phyloP scores from a whole-genome alignment of 768 basidiomycete species.

The Guyanaporus albipodus region DNA sequence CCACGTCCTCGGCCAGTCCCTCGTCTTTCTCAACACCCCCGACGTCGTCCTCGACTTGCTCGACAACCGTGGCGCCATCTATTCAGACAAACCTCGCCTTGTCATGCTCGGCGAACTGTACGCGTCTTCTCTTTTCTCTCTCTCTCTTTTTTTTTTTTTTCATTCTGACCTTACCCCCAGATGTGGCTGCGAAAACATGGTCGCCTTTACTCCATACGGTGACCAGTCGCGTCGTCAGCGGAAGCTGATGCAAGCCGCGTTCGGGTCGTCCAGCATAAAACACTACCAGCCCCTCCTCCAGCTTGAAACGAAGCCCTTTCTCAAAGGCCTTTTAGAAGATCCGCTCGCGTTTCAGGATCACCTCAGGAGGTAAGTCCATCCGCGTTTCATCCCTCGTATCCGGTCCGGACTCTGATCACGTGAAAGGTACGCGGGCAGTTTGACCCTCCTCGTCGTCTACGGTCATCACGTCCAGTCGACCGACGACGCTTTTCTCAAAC shows the following conservation, averaged over 20 bases:
- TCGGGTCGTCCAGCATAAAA: slow-evolving; percentile 50
- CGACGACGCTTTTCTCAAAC: slow-evolving; percentile 39
- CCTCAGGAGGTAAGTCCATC: slow-evolving; percentile 29
- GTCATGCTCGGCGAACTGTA: slow-evolving; percentile 71
- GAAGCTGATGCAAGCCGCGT: slow-evolving; percentile 60
- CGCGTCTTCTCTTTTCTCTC: too few species aligned
- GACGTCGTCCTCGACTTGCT: slow-evolving; percentile 60
- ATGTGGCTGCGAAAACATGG: slow-evolving; percentile 67
- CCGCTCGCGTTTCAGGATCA: slow-evolving; percentile 35
- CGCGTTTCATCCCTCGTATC: too few species aligned
- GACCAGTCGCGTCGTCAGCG: slow-evolving; percentile 63
- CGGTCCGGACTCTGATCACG: slow-evolving; percentile 21
- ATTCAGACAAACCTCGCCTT: slow-evolving; percentile 68
- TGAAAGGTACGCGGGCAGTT: slow-evolving; percentile 46
- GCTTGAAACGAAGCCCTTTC: slow-evolving; percentile 53
- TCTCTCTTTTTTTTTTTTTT: not conserved
- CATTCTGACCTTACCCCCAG: slow-evolving; percentile 17
- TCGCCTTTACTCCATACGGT: slow-evolving; percentile 65
- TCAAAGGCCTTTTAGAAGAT: slow-evolving; percentile 48
- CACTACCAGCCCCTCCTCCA: slow-evolving; percentile 56
- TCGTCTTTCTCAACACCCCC: slow-evolving; percentile 63
- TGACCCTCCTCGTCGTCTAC: slow-evolving; percentile 58
- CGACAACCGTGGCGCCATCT: slow-evolving; percentile 66
- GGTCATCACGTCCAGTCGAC: slow-evolving; percentile 46
- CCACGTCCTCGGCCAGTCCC: slow-evolving; percentile 59